phyloP scores from a whole-genome alignment of 169 alveolate species.

The Plasmodium gaboni region DNA sequence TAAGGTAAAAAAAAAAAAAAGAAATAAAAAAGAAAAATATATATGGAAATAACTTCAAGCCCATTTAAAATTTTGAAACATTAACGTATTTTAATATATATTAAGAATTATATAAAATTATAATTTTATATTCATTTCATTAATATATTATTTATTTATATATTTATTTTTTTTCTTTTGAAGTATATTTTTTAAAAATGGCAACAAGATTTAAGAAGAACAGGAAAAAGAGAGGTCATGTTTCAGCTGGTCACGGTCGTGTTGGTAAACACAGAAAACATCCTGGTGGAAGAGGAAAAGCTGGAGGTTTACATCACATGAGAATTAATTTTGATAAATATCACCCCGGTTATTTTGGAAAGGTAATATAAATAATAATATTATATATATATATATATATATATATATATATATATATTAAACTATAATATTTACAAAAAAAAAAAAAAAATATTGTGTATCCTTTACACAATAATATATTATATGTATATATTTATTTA shows the following conservation, averaged over 20 bases:
- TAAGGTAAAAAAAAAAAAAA: no score
- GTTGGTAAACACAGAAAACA: constrained; percentile 99
- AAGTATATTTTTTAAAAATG: constrained; percentile 77
- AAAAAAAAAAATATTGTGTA: no score
- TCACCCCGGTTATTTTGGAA: constrained; percentile 99
- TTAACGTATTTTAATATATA: no score
- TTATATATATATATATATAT: not conserved
- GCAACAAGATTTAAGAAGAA: constrained; percentile 95
- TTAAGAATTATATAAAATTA: no score
- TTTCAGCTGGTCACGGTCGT: constrained; percentile 99
- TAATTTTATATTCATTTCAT: no score
- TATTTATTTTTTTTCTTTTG: not conserved
- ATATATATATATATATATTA: not conserved
- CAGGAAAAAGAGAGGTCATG: constrained; percentile 99
- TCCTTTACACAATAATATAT: no score
- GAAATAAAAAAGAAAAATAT: no score
- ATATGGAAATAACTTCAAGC: no score
- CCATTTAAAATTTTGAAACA: no score
- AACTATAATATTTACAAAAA: not conserved
- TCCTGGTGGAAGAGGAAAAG: constrained; percentile 99
- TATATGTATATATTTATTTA: constrained; percentile 6
- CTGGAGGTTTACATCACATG: constrained; percentile 98
- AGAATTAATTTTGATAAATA: constrained; percentile 95
- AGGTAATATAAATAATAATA: constrained; percentile 81
- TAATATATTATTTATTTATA: not conserved